Evolutionary conservation across 2,329 filamentous ascomycete genomes (phyloP).

Genomic region (Diaporthe humulicola): DNA sequence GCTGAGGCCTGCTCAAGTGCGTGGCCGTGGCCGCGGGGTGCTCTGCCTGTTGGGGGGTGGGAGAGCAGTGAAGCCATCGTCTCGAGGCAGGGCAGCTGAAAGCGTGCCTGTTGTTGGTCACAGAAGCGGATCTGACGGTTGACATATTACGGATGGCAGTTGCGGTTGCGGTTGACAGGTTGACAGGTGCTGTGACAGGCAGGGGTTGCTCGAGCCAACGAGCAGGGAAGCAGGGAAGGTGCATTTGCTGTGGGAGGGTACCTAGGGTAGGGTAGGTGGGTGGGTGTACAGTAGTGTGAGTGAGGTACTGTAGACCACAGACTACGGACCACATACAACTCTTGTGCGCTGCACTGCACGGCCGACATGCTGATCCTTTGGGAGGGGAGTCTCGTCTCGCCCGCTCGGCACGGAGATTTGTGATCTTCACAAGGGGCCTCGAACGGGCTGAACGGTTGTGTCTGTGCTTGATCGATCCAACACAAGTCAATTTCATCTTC

Average conservation of each 20-base stretch:
- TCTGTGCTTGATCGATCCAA: slow-evolving; percentile 17
- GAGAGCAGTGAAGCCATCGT: neutral
- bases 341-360: neutral
- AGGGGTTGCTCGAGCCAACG: slow-evolving; percentile 25
- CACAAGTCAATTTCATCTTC: slow-evolving; percentile 14
- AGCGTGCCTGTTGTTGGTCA: neutral
- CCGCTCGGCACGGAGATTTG: slow-evolving; percentile 29
- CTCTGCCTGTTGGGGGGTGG: neutral
- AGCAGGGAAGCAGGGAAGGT: neutral
- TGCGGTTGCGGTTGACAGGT: slow-evolving; percentile 8
- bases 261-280: neutral
- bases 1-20: neutral
- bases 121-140: neutral
- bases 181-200: slow-evolving; percentile 1
- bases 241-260: neutral
- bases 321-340: too few species aligned
- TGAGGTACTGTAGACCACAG: too few species aligned
- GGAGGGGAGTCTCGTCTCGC: slow-evolving; percentile 13
- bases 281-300: neutral
- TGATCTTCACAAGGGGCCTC: slow-evolving; percentile 30
- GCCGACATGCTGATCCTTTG: neutral
- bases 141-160: neutral
- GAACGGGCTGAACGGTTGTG: slow-evolving; percentile 14
- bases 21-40: neutral
- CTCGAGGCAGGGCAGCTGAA: neutral